phyloP scores from a whole-genome alignment of 768 basidiomycete genomes.

The Floccularia luteovirens region DNA sequence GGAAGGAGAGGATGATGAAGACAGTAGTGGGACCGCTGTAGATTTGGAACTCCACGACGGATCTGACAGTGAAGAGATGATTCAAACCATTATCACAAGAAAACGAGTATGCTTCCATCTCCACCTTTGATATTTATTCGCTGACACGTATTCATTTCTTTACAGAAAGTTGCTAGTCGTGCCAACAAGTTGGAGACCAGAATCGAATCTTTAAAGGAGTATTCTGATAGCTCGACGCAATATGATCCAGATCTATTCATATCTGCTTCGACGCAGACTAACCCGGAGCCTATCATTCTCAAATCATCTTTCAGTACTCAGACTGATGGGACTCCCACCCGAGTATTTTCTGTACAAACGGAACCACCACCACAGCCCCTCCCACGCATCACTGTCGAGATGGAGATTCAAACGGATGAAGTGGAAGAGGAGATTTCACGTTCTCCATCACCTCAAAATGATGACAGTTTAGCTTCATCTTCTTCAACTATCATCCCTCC shows the following conservation, averaged over 20 bases:
- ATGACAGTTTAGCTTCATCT: constrained; percentile 61
- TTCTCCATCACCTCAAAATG: constrained; percentile 39
- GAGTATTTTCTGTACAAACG: constrained; percentile 20
- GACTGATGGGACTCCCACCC: constrained; percentile 35
- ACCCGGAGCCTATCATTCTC: constrained; percentile 42
- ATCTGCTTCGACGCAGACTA: constrained; percentile 50
- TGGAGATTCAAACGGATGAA: constrained; percentile 61
- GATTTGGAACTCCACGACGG: constrained; percentile 36
- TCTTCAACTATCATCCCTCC: constrained; percentile 68
- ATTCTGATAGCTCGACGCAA: constrained; percentile 67
- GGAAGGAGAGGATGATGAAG: constrained; percentile 21
- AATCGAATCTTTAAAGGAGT: constrained; percentile 66
- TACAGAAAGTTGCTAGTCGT: constrained; percentile 63
- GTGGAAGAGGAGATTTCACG: constrained; percentile 29
- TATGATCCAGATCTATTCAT: constrained; percentile 52
- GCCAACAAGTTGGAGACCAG: constrained; percentile 40
- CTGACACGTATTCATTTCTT: background rate
- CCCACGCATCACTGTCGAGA: constrained; percentile 37
- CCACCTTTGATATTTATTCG: constrained; percentile 6
- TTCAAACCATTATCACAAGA: constrained; percentile 85
- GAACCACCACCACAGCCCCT: constrained; percentile 24
- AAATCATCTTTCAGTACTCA: constrained; percentile 46
- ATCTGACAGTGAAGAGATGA: constrained; percentile 66
- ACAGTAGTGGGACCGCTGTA: constrained; percentile 21
- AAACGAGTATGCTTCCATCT: constrained; percentile 59